Evolutionary conservation across 2,329 filamentous ascomycete species (phyloP), one percentile per base, ranked within the genome.

Genomic region (Cercospora zeae-maydis): DNA sequence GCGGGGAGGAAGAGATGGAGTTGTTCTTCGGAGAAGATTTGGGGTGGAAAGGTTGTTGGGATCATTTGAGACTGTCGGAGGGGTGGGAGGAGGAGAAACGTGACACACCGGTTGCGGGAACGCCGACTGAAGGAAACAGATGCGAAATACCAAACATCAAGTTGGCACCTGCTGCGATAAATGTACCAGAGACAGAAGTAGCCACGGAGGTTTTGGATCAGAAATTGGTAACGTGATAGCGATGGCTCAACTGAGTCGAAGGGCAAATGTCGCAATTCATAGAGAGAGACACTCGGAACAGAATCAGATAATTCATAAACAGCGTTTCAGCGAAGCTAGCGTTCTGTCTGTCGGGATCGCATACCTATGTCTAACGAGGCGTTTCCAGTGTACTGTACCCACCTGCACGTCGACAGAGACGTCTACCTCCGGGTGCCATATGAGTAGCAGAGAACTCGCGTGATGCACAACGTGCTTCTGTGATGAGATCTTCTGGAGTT

Each of bases 11-110:
- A 31, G 39, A 62, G 37, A 63, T 66, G 61, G 45, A 61, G 30
- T 37, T 58, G 13, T 66, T 63, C 59, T 66, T 67, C 27, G 52
- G 52, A 9, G 61, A 64, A 2, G 59, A 67, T 57, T 33, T 67
- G 21, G 58, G 61, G 11, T 64, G 65, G 27, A 65, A 47, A 16
- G 60, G 63, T 4, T 63, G 62, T 36, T 67, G 60, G 63, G 60
- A 64, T 49, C 57, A 63, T 49, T 36, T 61, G 52, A 63, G 59
- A 42, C 56, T 67, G 10, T 58, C 51, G 10, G 54, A 67, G 31
- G 19, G 31, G 8, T 62, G 34, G 60, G 37, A 52, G 7, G 37
- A 57, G 36, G 36, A 27, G 54, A 57, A 37, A 16, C 34, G 45
- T 30, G 54, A 57, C 31, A 45, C 54, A 21, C 54, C 54, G 14